These are phyloP conservation scores for Petunia hybrid DNA, from an alignment of 305 asterid genomes.

Conservation along the genomic window DNA sequence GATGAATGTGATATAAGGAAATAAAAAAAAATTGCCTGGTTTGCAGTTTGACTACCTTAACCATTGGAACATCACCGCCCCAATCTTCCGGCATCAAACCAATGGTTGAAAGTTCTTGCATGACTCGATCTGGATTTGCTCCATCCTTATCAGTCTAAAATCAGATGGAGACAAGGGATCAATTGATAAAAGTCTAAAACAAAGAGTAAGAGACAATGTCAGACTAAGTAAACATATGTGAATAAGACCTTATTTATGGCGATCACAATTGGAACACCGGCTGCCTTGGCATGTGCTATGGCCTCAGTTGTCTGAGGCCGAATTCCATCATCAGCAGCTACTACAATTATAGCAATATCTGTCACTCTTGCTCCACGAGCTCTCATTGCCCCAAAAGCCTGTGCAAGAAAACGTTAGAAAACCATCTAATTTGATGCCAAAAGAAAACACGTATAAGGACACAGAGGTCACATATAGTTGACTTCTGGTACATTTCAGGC, in stretches of 20 bases:
- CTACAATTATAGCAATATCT: slow-evolving; percentile 94
- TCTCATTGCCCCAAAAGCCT: slow-evolving; percentile 99
- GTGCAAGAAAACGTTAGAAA: slow-evolving; percentile 33
- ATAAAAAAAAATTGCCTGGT: slow-evolving; percentile 26
- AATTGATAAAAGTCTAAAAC: slow-evolving; percentile 13
- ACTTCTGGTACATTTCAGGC: slow-evolving; percentile 14
- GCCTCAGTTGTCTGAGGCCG: slow-evolving; percentile 98
- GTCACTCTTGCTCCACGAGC: slow-evolving; percentile 99
- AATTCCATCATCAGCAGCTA: slow-evolving; percentile 99
- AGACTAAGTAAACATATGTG: slow-evolving; percentile 33
- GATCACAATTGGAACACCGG: slow-evolving; percentile 88
- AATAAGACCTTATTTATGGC: slow-evolving; percentile 87
- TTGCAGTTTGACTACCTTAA: slow-evolving; percentile 71
- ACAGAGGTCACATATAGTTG: slow-evolving; percentile 11
- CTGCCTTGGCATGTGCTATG: slow-evolving; percentile 98
- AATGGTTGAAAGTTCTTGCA: slow-evolving; percentile 91
- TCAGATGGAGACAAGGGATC: slow-evolving; percentile 27
- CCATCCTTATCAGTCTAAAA: slow-evolving; percentile 95
- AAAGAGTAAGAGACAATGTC: slow-evolving; percentile 37
- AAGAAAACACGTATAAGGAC: background rate
- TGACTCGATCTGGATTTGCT: slow-evolving; percentile 94
- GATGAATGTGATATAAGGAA: slow-evolving; percentile 39
- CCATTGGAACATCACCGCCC: slow-evolving; percentile 98
- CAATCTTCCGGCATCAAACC: slow-evolving; percentile 99
- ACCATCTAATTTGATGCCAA: slow-evolving; percentile 8